Percentiles rank a stretch among this genome's conserved stretches.
Conservation (phyloP, 75 land plant species). For the Pinus tabuliformis region DNA sequence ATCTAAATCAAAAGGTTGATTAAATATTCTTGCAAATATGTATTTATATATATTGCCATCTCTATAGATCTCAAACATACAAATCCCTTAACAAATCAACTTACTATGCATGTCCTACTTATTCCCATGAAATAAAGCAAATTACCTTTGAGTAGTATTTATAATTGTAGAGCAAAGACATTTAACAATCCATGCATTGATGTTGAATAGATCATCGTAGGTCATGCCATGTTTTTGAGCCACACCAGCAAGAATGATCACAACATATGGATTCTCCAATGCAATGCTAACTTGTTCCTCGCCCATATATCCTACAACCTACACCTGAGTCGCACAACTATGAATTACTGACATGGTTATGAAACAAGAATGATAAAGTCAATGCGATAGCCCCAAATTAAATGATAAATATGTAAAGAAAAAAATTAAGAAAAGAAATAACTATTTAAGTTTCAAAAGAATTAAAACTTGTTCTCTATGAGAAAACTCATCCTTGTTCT, state of each 20-base stretch:
- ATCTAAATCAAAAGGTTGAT: neutral
- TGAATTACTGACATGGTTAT: no score
- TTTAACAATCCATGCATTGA: conserved; percentile 94
- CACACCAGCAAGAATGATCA: conserved; percentile 96
- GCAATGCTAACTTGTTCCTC: conserved; percentile 78
- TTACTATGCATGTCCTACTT: no score
- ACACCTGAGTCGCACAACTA: neutral
- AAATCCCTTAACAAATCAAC: no score
- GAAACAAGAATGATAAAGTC: no score
- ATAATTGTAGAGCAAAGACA: conserved; percentile 70
- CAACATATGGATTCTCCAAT: conserved; percentile 81
- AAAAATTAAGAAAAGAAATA: no score
- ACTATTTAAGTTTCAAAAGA: no score
- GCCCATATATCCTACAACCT: conserved; percentile 79
- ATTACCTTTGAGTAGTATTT: conserved; percentile 85
- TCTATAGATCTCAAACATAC: no score
- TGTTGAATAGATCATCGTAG: conserved; percentile 95
- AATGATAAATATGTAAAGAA: no score
- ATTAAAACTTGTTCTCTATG: no score
- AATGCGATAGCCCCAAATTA: no score
- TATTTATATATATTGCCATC: neutral
- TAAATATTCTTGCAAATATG: neutral
- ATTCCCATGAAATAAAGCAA: neutral
- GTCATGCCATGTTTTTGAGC: conserved; percentile 98
- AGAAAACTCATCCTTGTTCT: no score